A percentile compares a stretch with the other conserved stretches of the same genome.
Evolutionary conservation across 345 rosid species (phyloP).

Genomic region (Pistacia vera): DNA sequence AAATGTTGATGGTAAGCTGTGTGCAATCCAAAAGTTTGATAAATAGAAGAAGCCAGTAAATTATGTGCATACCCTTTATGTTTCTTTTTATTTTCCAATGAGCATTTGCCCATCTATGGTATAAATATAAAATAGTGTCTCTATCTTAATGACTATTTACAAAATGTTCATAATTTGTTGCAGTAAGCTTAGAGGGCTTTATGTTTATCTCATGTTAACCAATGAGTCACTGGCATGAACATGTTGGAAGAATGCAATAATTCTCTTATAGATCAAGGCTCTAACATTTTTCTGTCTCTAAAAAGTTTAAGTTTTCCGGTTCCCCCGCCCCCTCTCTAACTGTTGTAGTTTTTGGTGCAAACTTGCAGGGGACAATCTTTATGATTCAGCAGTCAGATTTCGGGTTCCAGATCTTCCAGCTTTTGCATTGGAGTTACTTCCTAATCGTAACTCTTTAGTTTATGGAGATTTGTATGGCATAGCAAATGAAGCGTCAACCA

Average conservation of each 20-base stretch:
- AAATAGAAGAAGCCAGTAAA: neutral
- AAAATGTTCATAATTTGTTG: neutral
- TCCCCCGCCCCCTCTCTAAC: neutral
- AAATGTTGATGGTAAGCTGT: conserved; percentile 64
- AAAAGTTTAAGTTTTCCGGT: neutral
- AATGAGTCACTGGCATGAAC: neutral
- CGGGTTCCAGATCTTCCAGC: conserved; percentile 86
- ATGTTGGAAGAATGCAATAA: neutral
- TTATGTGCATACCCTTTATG: neutral
- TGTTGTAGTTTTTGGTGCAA: conserved; percentile 15
- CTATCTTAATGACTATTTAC: neutral
- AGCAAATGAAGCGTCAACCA: conserved; percentile 69
- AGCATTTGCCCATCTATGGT: neutral
- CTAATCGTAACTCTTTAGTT: conserved; percentile 83
- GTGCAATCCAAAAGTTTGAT: neutral
- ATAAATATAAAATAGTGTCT: neutral
- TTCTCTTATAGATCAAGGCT: neutral
- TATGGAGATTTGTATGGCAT: conserved; percentile 82
- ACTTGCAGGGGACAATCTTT: conserved; percentile 65
- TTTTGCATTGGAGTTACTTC: conserved; percentile 90
- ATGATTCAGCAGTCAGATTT: conserved; percentile 65
- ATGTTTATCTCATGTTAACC: neutral
- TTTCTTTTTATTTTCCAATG: neutral
- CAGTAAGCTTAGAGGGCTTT: neutral
- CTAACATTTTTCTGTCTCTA: neutral